Base-by-base conservation (phyloP, 1,284 basidiomycete genomes). In the Sphaerobolus stellatus region DNA sequence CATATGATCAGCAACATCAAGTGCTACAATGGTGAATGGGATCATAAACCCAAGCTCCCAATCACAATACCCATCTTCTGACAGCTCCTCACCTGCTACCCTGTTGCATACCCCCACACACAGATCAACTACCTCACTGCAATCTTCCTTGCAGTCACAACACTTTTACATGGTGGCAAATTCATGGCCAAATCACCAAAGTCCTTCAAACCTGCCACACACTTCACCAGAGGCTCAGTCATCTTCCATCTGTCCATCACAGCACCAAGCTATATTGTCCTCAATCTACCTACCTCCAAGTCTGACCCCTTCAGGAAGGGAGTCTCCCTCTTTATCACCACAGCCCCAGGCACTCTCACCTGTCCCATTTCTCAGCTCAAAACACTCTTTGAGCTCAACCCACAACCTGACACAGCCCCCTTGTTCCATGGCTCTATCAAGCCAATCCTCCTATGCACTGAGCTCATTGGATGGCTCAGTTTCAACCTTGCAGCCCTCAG, bases 251-350 rank as follows among this genome's bases (percentile, higher is more conserved):
- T 66, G 13, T 59, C 3, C 46, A n/a, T 64, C 27, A 58, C 61
- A 0, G 28, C 59, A 1, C 57, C 67, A 14, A 62, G 60, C 13
- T 61, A 70, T 41, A 33, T 71, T 16, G 50, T 57, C 5, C 62
- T 75, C 16, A 61, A 63, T 8, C 59, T 74, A 8, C 71, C 71
- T 0, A 63, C 66, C 1, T 74, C 71, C 1, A 75, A 75, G 54
- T 74, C 72, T 1, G 72, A 74, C 54, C 71, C 71, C 0, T 74
- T 73, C 55, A 62, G 67, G 2, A 64, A 63, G 48, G 73, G 73
- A 2, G 62, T 70, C 28, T 55, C 67, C 0, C 59, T 73, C 28
- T 24, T 62, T 14, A 61, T 72, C 14, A 60, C 68, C 0, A 58
- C 54, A 1, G 66, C 60, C 3, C 68, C 66, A 1, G 58, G 57